Conservation (phyloP, 371 early-diverging fungal genomes). For the Haplosporangium sp. region DNA sequence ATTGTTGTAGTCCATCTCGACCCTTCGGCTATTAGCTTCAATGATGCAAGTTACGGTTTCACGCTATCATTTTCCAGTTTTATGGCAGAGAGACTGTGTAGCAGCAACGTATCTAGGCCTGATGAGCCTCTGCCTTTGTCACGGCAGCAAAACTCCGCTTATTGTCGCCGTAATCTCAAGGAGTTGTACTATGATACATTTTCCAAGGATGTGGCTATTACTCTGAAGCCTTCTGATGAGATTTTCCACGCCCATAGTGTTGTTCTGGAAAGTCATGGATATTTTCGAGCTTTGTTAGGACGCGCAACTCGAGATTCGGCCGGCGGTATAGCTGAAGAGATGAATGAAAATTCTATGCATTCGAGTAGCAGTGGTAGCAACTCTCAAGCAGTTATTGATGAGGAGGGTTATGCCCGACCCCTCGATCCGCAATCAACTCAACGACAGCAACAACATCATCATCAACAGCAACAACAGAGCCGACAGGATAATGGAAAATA, state of each 20-base stretch:
- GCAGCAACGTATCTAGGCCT: slow-evolving; percentile 3
- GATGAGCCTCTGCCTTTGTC: slow-evolving; percentile 28
- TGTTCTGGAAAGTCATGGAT: slow-evolving; percentile 37
- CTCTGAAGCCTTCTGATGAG: slow-evolving; percentile 18
- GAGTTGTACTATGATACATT: slow-evolving; percentile 40
- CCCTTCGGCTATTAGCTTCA: slow-evolving; percentile 29
- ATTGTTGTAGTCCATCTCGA: slow-evolving; percentile 35
- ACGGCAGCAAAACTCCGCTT: slow-evolving; percentile 46
- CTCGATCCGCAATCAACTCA: slow-evolving; percentile 9
- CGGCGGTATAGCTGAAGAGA: background rate
- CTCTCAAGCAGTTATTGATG: slow-evolving; percentile 24
- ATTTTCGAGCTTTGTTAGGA: slow-evolving; percentile 28
- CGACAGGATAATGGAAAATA: background rate
- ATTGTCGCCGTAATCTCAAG: slow-evolving; percentile 51
- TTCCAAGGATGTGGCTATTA: slow-evolving; percentile 40
- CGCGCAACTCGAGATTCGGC: background rate
- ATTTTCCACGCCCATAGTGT: slow-evolving; percentile 43
- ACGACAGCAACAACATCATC: slow-evolving; percentile 12
- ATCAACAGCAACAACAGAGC: background rate
- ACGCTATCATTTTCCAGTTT: slow-evolving; percentile 35
- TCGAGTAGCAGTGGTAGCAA: background rate
- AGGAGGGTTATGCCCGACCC: slow-evolving; percentile 50
- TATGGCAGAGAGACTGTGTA: slow-evolving; percentile 5
- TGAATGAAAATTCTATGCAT: background rate
- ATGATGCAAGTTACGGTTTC: slow-evolving; percentile 52